Evolutionary conservation across 78 protist genomes (phyloP).

Genomic region (Isochrysis galbana): DNA sequence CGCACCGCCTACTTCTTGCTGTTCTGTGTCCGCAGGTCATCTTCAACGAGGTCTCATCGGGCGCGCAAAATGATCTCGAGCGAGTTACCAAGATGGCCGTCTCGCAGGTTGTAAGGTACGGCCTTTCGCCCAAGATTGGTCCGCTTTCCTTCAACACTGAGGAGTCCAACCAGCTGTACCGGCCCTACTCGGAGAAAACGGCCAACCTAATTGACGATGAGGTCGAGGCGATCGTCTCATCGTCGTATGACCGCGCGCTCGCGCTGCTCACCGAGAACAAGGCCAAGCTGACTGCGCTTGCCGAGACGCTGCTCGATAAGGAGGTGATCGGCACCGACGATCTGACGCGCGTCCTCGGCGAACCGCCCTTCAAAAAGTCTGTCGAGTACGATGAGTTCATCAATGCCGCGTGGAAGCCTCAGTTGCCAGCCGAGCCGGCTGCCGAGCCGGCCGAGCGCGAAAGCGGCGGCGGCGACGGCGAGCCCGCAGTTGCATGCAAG

Average conservation of each 20-base stretch:
- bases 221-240: neutral
- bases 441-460: too few species aligned
- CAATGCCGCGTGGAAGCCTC: constrained; percentile 1
- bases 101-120: constrained; percentile 48
- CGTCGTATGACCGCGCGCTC: constrained; percentile 48
- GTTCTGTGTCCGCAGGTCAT: too few species aligned
- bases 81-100: neutral
- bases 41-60: neutral
- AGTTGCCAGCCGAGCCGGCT: too few species aligned
- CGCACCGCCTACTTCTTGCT: too few species aligned
- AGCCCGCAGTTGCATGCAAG: too few species aligned
- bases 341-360: neutral
- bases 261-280: constrained; percentile 58
- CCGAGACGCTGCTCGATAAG: constrained; percentile 47
- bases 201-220: constrained; percentile 70
- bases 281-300: constrained; percentile 52
- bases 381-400: neutral
- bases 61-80: constrained; percentile 24
- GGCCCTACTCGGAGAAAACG: constrained; percentile 22
- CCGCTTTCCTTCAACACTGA: constrained; percentile 11
- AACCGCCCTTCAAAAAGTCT: neutral
- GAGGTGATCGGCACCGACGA: constrained; percentile 54
- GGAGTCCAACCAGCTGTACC: neutral
- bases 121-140: constrained; percentile 83
- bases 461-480: too few species aligned